Base-by-base conservation (phyloP, 192 early-diverging fungal species). In the Podochytrium sp. region DNA sequence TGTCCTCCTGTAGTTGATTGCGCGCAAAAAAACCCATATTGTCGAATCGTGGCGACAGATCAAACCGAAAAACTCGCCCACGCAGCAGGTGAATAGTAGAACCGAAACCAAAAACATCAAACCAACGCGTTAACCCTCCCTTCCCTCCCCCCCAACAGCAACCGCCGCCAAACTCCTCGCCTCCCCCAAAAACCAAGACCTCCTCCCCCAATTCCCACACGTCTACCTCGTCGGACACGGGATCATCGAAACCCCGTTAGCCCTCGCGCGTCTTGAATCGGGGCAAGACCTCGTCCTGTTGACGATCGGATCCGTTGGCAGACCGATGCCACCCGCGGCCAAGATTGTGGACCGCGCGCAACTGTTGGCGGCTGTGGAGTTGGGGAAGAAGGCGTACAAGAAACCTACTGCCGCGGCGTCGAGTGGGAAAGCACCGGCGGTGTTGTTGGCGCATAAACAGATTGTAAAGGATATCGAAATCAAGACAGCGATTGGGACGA, bases 401-500 rank as follows among this genome's bases (percentile, higher is more conserved):
- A 3, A 4, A 20, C 14, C 29, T 14, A 39, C 12, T 12, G 12
- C 20, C n/a, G 35, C 16, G 1, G 4, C 3, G 0, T 5, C 47
- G 12, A 18, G 7, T 2, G 33, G 25, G 2, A 27, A 47, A 37
- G 16, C 47, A 55, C 12, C 39, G 12, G 18, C 51, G 10, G 18
- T 18, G 14, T 6, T 51, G 23, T 55, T 55, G 37, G n/a, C 7
- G 7, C 49, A 69, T 33, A 52, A 56, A 35, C 30, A 35, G 7
- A 32, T 55, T 34, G 66, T 69, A 6, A 69, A 69, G 29, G 66
- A 69, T 55, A 39, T 69, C 20, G 66, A 55, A 23, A 25, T 69
- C 50, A 69, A 69, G 29, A 34, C 53, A 7, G 10, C 7, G 18
- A 69, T 69, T 10, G 20, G 27, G 23, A 7, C 27, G 27, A 52